Percentiles rank a stretch among this genome's conserved stretches.
Evolutionary conservation across 257 asterid genomes (phyloP).

Genomic region (Solanum sitiens): DNA sequence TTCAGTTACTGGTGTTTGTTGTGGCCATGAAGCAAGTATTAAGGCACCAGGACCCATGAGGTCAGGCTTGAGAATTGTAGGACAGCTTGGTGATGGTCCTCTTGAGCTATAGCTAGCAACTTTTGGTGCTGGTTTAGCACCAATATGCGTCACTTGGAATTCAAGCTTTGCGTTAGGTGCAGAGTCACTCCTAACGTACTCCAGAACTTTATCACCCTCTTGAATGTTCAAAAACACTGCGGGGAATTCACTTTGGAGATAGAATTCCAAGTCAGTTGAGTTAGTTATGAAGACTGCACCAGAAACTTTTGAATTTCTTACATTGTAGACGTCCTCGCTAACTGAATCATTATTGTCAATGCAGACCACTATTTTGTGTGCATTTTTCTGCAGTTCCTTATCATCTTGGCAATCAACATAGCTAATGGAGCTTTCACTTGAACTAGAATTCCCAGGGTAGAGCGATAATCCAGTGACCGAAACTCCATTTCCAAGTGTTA

Average conservation of each 20-base stretch:
- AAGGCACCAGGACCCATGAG: conserved; percentile 57
- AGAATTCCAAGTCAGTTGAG: conserved; percentile 23
- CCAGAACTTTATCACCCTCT: conserved; percentile 30
- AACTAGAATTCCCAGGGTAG: conserved; percentile 36
- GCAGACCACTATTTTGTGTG: conserved; percentile 34
- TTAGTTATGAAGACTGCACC: conserved; percentile 53
- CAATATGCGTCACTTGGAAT: conserved; percentile 32
- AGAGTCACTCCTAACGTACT: conserved; percentile 21
- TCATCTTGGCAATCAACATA: conserved; percentile 14
- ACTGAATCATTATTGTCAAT: conserved; percentile 27
- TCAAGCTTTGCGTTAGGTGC: conserved; percentile 31
- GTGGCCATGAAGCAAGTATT: conserved; percentile 60
- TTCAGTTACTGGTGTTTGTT: conserved; percentile 2
- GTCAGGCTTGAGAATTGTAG: conserved; percentile 56
- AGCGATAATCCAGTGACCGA: conserved; percentile 35
- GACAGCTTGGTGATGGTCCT: conserved; percentile 71
- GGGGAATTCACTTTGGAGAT: conserved; percentile 25
- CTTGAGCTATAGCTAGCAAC: conserved; percentile 64
- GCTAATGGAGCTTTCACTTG: conserved; percentile 15
- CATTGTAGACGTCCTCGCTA: conserved; percentile 22
- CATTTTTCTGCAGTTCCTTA: conserved; percentile 9
- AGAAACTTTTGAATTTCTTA: conserved; percentile 10
- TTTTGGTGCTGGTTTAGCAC: conserved; percentile 46
- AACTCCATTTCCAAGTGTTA: conserved; percentile 37
- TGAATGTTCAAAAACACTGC: conserved; percentile 28